Evolutionary conservation across 306 rosid species (phyloP).

Genomic region (Dicorynia guianensis): DNA sequence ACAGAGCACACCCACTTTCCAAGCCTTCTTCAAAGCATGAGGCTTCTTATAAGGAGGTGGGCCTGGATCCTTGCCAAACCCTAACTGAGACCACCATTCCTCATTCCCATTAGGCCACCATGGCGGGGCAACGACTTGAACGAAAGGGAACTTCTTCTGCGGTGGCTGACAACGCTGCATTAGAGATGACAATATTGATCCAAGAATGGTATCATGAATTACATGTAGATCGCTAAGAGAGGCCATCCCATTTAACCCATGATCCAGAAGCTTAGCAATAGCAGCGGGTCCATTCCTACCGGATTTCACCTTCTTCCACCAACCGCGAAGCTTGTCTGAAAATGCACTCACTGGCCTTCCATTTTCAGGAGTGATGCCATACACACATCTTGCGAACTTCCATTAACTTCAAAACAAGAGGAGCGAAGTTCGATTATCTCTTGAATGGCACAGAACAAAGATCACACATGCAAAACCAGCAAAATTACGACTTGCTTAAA

Average conservation of each 20-base stretch:
- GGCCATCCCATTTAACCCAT: constrained; percentile 38
- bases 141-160: constrained; percentile 70
- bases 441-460: no score
- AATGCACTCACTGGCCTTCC: no score
- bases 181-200: constrained; percentile 65
- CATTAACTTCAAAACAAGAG: no score
- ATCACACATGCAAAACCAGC: no score
- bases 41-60: constrained; percentile 80
- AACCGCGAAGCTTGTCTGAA: no score
- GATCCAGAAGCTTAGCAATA: constrained; percentile 56
- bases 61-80: constrained; percentile 52
- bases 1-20: constrained; percentile 76
- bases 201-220: constrained; percentile 66
- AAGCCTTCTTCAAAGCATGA: constrained; percentile 73
- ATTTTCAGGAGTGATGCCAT: no score
- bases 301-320: no score
- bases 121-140: constrained; percentile 66
- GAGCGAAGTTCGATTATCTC: no score
- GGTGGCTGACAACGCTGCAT: constrained; percentile 72
- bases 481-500: no score
- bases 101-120: constrained; percentile 81
- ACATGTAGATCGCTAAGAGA: constrained; percentile 59
- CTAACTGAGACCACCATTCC: constrained; percentile 66
- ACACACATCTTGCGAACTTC: no score
- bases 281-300: constrained; percentile 75